phyloP scores from a whole-genome alignment of 1,139 yeast species.

The Magnusiomyces magnusii region DNA sequence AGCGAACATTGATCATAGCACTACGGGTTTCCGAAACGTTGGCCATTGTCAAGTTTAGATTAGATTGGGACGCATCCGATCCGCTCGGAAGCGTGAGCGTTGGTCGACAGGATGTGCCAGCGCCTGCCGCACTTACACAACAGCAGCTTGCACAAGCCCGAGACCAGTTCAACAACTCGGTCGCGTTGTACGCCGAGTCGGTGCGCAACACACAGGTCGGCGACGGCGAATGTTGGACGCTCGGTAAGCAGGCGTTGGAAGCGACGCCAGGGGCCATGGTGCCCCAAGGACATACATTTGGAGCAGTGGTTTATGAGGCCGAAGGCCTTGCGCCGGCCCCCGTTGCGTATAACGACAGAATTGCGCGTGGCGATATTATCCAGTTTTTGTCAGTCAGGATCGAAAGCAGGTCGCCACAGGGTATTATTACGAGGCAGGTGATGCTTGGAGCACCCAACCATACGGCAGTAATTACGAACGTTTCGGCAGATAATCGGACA shows the following conservation, averaged over 20 bases:
- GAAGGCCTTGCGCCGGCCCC: slow-evolving; percentile 26
- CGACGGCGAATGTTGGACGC: slow-evolving; percentile 73
- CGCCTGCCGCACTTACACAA: slow-evolving; percentile 43
- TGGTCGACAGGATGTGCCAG: slow-evolving; percentile 39
- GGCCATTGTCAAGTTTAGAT: slow-evolving; percentile 40
- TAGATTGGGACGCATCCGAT: slow-evolving; percentile 39
- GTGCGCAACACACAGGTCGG: slow-evolving; percentile 51
- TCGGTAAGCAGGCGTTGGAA: slow-evolving; percentile 59
- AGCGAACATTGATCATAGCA: slow-evolving; percentile 23
- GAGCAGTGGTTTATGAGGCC: slow-evolving; percentile 45
- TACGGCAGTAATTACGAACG: slow-evolving; percentile 49
- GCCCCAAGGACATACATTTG: slow-evolving; percentile 49
- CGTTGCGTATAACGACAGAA: slow-evolving; percentile 25
- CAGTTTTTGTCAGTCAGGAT: slow-evolving; percentile 44
- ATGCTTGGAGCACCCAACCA: slow-evolving; percentile 58
- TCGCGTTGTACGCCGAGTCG: slow-evolving; percentile 59
- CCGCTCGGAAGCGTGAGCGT: slow-evolving; percentile 31
- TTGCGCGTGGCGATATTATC: slow-evolving; percentile 42
- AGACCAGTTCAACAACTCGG: slow-evolving; percentile 37
- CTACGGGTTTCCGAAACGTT: slow-evolving; percentile 45
- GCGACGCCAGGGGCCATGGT: slow-evolving; percentile 59
- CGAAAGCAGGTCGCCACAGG: slow-evolving; percentile 25
- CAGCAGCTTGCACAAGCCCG: slow-evolving; percentile 32
- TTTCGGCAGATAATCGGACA: slow-evolving; percentile 26
- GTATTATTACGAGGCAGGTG: slow-evolving; percentile 21